A percentile compares a stretch with the other conserved stretches of the same genome.
Evolutionary conservation across 768 basidiomycete genomes (phyloP).

Genomic region (Amanita molliuscula): DNA sequence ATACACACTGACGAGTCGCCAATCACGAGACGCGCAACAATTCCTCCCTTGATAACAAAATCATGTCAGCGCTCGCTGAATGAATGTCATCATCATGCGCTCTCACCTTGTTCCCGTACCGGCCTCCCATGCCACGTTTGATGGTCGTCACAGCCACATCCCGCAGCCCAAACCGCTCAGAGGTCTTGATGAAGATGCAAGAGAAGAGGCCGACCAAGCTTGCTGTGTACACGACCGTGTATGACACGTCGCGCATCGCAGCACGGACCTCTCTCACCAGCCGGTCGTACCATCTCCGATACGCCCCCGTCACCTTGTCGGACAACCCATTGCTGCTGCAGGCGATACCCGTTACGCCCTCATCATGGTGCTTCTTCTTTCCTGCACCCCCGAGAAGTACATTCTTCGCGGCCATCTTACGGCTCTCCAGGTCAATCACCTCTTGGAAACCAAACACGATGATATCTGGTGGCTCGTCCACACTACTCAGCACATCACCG

Average conservation of each 20-base stretch:
- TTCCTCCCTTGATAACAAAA: slow-evolving; percentile 55
- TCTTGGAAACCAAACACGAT: slow-evolving; percentile 95
- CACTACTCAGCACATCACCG: slow-evolving; percentile 61
- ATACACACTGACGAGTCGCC: slow-evolving; percentile 92
- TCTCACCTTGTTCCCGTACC: slow-evolving; percentile 89
- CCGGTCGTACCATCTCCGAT: slow-evolving; percentile 84
- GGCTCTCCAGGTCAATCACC: slow-evolving; percentile 88
- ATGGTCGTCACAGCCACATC: slow-evolving; percentile 71
- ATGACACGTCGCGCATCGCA: slow-evolving; percentile 69
- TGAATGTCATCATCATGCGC: slow-evolving; percentile 10
- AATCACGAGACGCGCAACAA: slow-evolving; percentile 80
- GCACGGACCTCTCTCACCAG: slow-evolving; percentile 62
- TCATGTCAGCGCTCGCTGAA: neutral
- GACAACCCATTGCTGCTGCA: slow-evolving; percentile 34
- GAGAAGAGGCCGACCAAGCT: slow-evolving; percentile 86
- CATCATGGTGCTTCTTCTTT: slow-evolving; percentile 46
- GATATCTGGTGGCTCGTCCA: slow-evolving; percentile 69
- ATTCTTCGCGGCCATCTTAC: slow-evolving; percentile 88
- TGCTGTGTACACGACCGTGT: slow-evolving; percentile 74
- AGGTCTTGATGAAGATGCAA: slow-evolving; percentile 63
- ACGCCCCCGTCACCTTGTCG: slow-evolving; percentile 79
- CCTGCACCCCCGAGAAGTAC: slow-evolving; percentile 56
- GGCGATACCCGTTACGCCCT: slow-evolving; percentile 1
- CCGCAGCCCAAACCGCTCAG: slow-evolving; percentile 48
- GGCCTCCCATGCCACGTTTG: slow-evolving; percentile 87